Percentiles rank a stretch among this genome's conserved stretches.
Conservation (phyloP, 2,329 filamentous ascomycete genomes). For the Pseudopyrenochaeta lycopersici region DNA sequence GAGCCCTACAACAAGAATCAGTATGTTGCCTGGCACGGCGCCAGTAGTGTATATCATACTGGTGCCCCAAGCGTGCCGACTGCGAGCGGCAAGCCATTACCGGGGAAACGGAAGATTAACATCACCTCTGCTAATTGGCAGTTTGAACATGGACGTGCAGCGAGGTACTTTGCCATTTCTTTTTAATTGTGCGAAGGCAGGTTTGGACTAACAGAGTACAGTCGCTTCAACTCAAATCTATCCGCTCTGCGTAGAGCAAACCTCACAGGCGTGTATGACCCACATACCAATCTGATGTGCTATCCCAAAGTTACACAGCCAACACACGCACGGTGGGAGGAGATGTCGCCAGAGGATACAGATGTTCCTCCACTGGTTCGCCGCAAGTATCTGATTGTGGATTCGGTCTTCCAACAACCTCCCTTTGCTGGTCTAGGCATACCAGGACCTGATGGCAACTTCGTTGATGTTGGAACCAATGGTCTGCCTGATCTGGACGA, state of each 20-base stretch:
- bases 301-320: constrained; percentile 90
- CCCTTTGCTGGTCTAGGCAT: constrained; percentile 66
- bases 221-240: constrained; percentile 83
- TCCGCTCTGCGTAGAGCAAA: constrained; percentile 74
- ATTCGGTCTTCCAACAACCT: constrained; percentile 68
- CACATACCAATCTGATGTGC: constrained; percentile 92
- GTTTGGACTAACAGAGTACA: constrained; percentile 51
- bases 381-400: constrained; percentile 70
- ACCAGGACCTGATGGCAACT: constrained; percentile 65
- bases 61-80: constrained; percentile 79
- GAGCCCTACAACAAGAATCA: constrained; percentile 98
- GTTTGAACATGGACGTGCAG: constrained; percentile 89
- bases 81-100: constrained; percentile 74
- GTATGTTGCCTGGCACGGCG: constrained; percentile 98
- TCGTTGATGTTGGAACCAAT: constrained; percentile 57
- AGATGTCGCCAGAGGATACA: constrained; percentile 61
- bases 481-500: constrained; percentile 72
- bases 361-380: constrained; percentile 65
- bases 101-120: constrained; percentile 82
- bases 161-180: constrained; percentile 69
- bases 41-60: constrained; percentile 93
- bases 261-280: constrained; percentile 83
- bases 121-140: constrained; percentile 97
- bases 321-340: constrained; percentile 83
- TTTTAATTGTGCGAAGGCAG: constrained; percentile 5